Base-by-base conservation (phyloP, 345 rosid genomes). In the Salix koriyanagi region DNA sequence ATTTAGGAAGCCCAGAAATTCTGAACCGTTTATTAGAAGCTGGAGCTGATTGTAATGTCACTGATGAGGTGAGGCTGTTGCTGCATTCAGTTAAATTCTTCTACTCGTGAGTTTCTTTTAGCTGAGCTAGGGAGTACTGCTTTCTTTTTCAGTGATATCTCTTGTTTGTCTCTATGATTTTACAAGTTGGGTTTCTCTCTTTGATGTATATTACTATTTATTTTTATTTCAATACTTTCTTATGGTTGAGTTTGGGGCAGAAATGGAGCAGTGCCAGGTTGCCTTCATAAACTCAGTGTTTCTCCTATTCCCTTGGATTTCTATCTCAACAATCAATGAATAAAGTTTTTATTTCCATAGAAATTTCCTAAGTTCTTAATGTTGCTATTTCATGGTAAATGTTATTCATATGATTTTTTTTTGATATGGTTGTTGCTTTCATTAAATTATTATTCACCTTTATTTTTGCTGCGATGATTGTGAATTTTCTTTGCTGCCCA, bases 11-110 rank as follows among this genome's bases (percentile, higher is more conserved):
- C 83, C 69, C 79, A 14, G 94, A 91, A 71, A 83, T 95, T 70
- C 80, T 95, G 68, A 87, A 89, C 71, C 87, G 87, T 84, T 89
- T 95, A 67, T 77, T 95, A 66, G 79, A 95, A 82, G 96, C 92
- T 67, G 93, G 97, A 37, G 94, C 94, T 84, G 97, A 93, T 85
- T 89, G 97, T 46, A 90, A 95, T 83, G 74, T 76, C 69, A 62
- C 75, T 23, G 97, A 94, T 50, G 98, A 94, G 91, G 97, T 92
- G 56, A 75, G 75, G 42, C 54, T 28, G 2, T 60, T 36, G 34
- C 67, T 50, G 21, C 76, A 76, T 73, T 67, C 39, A 30, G 71
- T 76, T 36, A 23, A 25, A 42, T 60, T 36, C 37, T 36, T 36
- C 37, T 36, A 36, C 5, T 36, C 37, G 37, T 36, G 37, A 5